Conservation (phyloP, 768 basidiomycete species). For the Suillus hirtellus region DNA sequence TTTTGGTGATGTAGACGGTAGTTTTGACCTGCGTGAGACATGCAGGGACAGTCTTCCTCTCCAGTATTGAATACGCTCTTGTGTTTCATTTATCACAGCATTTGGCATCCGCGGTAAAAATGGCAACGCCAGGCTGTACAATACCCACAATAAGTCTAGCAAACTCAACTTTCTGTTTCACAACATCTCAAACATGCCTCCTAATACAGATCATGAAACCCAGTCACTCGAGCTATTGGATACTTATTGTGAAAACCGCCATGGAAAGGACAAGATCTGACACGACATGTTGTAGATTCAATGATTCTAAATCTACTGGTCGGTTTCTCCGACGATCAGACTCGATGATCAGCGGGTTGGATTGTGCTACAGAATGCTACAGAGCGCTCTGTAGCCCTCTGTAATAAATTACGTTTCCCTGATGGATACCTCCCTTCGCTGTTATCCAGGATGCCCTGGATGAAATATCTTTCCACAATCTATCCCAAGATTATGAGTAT, state of each 20-base stretch:
- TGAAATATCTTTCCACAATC: conserved; percentile 52
- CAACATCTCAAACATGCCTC: not conserved
- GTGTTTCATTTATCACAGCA: not conserved
- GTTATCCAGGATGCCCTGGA: conserved; percentile 46
- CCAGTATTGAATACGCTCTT: not conserved
- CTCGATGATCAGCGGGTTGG: no score
- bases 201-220: not conserved
- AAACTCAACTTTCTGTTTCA: not conserved
- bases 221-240: not conserved
- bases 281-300: not conserved
- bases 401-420: no score
- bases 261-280: not conserved
- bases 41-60: not conserved
- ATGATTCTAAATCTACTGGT: not conserved
- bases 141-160: not conserved
- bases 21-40: not conserved
- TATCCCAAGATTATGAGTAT: conserved; percentile 10
- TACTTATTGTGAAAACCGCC: not conserved
- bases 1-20: not conserved
- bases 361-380: no score
- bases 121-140: not conserved
- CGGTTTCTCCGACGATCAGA: not conserved
- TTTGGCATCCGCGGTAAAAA: not conserved
- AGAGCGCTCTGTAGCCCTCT: no score
- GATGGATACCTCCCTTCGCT: conserved; percentile 36